Percentiles rank a stretch among this genome's conserved stretches.
Evolutionary conservation across 495 filamentous ascomycete genomes (phyloP).

Genomic region (Xylaria cubensis): DNA sequence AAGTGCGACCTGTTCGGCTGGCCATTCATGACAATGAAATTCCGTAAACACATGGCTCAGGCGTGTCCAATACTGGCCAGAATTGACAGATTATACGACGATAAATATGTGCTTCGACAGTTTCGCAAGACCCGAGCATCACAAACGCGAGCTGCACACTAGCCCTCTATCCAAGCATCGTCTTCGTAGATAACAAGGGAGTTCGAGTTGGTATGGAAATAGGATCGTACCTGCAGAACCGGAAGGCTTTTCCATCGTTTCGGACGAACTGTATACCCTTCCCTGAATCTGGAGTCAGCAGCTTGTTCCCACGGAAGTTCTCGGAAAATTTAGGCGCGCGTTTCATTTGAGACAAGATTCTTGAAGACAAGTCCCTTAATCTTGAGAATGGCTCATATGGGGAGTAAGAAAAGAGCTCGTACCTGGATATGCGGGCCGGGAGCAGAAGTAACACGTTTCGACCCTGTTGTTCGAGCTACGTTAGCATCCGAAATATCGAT

Average conservation of each 20-base stretch:
- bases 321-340: too few species aligned
- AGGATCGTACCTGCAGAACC: slow-evolving; percentile 40
- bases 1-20: neutral
- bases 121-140: neutral
- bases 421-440: slow-evolving; percentile 80
- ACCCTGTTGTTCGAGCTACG: slow-evolving; percentile 45
- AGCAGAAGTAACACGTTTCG: slow-evolving; percentile 93
- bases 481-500: slow-evolving; percentile 26
- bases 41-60: neutral
- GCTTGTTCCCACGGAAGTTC: neutral
- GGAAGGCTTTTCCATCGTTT: slow-evolving; percentile 76
- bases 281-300: slow-evolving; percentile 21
- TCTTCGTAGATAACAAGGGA: neutral
- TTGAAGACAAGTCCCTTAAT: neutral
- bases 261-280: slow-evolving; percentile 43
- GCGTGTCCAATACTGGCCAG: neutral
- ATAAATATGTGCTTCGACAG: neutral
- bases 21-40: neutral
- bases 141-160: neutral
- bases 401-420: slow-evolving; percentile 44
- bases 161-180: neutral
- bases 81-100: neutral
- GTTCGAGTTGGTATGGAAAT: neutral
- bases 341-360: slow-evolving; percentile 9
- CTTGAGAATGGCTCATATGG: neutral